Conservation (phyloP, 2,329 filamentous ascomycete species). For the Ceratocystis albifundus region DNA sequence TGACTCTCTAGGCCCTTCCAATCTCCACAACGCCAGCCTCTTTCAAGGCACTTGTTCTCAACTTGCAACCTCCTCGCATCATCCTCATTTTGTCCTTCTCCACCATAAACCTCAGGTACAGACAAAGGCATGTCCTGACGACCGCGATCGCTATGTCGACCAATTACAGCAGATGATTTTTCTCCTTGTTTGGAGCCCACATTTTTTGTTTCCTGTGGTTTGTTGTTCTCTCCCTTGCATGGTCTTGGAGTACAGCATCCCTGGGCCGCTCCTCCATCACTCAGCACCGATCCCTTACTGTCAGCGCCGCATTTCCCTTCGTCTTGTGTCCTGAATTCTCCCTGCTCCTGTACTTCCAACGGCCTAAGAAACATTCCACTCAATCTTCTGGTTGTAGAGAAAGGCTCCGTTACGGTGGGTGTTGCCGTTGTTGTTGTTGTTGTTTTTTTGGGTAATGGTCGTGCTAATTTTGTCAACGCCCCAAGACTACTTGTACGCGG, state of each 20-base stretch:
- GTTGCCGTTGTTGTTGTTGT: background rate
- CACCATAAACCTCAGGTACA: slow-evolving; percentile 4
- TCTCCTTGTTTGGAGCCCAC: background rate
- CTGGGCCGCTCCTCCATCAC: slow-evolving; percentile 11
- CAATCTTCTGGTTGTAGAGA: background rate
- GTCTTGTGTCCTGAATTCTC: background rate
- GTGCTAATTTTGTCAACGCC: background rate
- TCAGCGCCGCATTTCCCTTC: slow-evolving; percentile 4
- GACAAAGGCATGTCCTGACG: slow-evolving; percentile 2
- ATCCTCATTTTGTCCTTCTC: slow-evolving; percentile 1
- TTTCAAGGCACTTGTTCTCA: background rate
- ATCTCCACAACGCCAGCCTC: slow-evolving; percentile 4
- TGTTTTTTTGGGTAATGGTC: background rate
- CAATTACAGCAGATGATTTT: background rate
- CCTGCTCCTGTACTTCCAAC: background rate
- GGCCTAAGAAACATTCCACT: background rate
- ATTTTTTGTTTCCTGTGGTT: slow-evolving; percentile 1
- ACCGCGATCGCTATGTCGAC: background rate
- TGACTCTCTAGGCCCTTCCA: background rate
- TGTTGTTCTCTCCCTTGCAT: slow-evolving; percentile 11
- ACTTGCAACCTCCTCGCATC: slow-evolving; percentile 7
- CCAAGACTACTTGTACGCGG: slow-evolving; percentile 10
- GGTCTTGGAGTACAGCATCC: slow-evolving; percentile 4
- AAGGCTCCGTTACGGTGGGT: too few relatives aligned
- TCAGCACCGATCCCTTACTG: slow-evolving; percentile 11